phyloP scores from a whole-genome alignment of 164 flowering plant species.

The Sedum album region DNA sequence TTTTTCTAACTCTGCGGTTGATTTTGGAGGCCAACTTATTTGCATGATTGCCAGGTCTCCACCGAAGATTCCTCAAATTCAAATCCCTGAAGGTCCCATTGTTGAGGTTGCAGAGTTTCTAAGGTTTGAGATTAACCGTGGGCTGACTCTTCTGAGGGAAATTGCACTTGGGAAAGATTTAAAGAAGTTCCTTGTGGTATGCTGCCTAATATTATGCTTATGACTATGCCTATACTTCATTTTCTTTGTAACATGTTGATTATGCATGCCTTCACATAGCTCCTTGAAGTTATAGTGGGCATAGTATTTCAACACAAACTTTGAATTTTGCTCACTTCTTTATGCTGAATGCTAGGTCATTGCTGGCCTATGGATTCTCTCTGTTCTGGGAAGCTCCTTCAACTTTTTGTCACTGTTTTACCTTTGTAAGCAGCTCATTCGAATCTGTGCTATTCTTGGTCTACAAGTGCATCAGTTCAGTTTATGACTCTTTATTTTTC shows the following conservation, averaged over 20 bases:
- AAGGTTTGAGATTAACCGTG: no score
- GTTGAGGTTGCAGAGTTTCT: no score
- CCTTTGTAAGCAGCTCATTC: conserved; percentile 7
- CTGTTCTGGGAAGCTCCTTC: conserved; percentile 12
- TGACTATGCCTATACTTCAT: background rate
- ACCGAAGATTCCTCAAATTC: conserved; percentile 33
- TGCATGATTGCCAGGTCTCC: conserved; percentile 19
- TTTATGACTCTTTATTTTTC: no score
- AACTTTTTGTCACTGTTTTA: conserved; percentile 11
- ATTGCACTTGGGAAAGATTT: conserved; percentile 38
- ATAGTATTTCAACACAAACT: no score
- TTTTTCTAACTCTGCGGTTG: background rate
- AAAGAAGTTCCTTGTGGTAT: no score
- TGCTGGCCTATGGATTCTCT: conserved; percentile 10
- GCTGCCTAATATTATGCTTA: conserved; percentile 7
- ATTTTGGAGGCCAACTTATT: background rate
- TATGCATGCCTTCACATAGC: background rate
- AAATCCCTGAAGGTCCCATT: no score
- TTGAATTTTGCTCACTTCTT: background rate
- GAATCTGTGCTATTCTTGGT: background rate
- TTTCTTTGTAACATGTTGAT: background rate
- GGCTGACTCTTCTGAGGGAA: conserved; percentile 19
- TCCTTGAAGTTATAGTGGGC: no score
- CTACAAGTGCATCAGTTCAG: background rate
- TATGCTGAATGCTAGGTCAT: background rate